Percentiles rank a stretch among this genome's conserved stretches.
phyloP scores from a whole-genome alignment of 106 monocot genomes.

The Allium cepa region DNA sequence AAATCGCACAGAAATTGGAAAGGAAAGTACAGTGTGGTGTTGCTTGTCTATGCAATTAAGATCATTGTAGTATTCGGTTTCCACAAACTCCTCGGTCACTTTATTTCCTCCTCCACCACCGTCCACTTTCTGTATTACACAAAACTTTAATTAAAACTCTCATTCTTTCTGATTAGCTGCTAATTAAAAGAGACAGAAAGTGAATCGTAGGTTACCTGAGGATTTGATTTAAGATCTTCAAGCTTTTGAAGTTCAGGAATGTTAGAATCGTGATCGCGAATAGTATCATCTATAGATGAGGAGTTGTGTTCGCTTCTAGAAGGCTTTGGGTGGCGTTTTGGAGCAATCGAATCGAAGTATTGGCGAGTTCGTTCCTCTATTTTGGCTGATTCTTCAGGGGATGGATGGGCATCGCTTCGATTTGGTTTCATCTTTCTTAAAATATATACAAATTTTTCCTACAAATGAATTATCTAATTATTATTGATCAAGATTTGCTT shows the following conservation, averaged over 20 bases:
- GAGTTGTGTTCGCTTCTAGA: slow-evolving; percentile 45
- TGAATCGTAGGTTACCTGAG: slow-evolving; percentile 24
- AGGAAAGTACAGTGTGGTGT: slow-evolving; percentile 64
- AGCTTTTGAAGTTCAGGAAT: slow-evolving; percentile 67
- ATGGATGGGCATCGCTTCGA: slow-evolving; percentile 61
- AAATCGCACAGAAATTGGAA: not conserved
- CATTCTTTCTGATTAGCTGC: not conserved
- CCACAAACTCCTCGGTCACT: slow-evolving; percentile 60
- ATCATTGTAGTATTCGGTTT: slow-evolving; percentile 77
- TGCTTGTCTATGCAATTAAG: slow-evolving; percentile 73
- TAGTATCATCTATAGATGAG: slow-evolving; percentile 10
- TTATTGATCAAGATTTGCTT: no score
- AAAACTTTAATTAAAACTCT: not conserved
- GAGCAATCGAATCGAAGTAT: slow-evolving; percentile 53
- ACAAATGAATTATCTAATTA: no score
- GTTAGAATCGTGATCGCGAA: slow-evolving; percentile 9
- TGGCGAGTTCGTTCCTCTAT: slow-evolving; percentile 48
- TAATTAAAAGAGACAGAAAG: not conserved
- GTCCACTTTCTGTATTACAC: not conserved
- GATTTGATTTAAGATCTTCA: slow-evolving; percentile 44
- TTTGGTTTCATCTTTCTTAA: slow-evolving; percentile 25
- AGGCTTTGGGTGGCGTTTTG: slow-evolving; percentile 75
- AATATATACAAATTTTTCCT: no score
- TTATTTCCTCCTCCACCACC: slow-evolving; percentile 40
- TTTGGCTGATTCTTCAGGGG: slow-evolving; percentile 60